Conservation (phyloP, 2,329 filamentous ascomycete species). For the Ambrosiella xylebori region DNA sequence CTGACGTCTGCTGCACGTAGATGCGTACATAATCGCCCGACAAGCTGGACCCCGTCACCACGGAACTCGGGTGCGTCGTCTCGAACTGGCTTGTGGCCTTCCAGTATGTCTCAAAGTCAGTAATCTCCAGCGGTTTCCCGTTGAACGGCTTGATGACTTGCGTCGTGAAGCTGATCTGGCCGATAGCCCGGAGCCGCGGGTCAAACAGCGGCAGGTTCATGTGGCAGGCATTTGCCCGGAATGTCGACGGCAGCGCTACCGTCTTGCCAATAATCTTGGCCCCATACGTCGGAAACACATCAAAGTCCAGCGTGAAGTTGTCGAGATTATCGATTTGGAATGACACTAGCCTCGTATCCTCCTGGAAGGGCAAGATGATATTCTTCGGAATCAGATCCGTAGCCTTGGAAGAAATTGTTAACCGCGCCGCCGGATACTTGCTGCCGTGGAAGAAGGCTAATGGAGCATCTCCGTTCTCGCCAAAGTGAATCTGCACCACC, state of each 20-base stretch:
- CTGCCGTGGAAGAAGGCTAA: conserved; percentile 94
- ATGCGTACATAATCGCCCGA: conserved; percentile 89
- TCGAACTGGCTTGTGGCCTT: conserved; percentile 89
- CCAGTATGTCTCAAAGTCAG: conserved; percentile 98
- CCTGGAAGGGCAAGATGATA: conserved; percentile 84
- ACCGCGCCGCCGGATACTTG: conserved; percentile 83
- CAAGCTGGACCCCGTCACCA: conserved; percentile 87
- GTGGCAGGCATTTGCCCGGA: conserved; percentile 46
- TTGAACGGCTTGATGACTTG: conserved; percentile 95
- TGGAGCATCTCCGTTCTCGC: conserved; percentile 50
- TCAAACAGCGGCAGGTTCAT: conserved; percentile 87
- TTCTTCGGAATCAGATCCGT: conserved; percentile 95
- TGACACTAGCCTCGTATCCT: conserved; percentile 82
- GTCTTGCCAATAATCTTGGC: conserved; percentile 95
- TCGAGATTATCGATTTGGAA: conserved; percentile 93
- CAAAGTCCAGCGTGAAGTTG: conserved; percentile 87
- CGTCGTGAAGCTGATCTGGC: conserved; percentile 82
- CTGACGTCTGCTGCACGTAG: conserved; percentile 80
- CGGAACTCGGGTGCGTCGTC: conserved; percentile 50
- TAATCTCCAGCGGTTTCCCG: conserved; percentile 84
- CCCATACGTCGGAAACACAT: conserved; percentile 93
- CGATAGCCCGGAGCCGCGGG: conserved; percentile 76
- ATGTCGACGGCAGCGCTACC: conserved; percentile 75
- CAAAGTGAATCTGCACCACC: conserved; percentile 80
- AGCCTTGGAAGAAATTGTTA: conserved; percentile 91